phyloP scores from a whole-genome alignment of 495 filamentous ascomycete species.

The Lasiosphaeris hirsuta region DNA sequence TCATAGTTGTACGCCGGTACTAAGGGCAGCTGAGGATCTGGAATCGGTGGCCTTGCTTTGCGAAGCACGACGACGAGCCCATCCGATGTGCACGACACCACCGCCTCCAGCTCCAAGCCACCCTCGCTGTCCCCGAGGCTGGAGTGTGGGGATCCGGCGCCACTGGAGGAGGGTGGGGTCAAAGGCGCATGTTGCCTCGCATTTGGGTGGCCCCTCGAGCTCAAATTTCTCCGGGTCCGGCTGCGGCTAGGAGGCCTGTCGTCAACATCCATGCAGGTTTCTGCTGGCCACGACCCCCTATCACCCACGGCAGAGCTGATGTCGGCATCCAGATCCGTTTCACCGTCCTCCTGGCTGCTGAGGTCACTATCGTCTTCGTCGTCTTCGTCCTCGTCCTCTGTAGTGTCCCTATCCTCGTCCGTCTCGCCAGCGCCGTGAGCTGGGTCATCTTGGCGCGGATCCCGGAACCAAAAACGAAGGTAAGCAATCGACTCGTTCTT shows the following conservation, averaged over 20 bases:
- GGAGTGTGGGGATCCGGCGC: not conserved
- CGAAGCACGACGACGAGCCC: slow-evolving; percentile 82
- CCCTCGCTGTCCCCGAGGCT: not conserved
- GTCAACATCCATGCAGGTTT: slow-evolving; percentile 37
- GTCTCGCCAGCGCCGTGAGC: slow-evolving; percentile 26
- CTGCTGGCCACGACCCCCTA: slow-evolving; percentile 11
- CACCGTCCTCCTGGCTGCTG: not conserved
- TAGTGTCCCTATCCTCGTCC: slow-evolving; percentile 29
- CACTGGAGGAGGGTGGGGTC: slow-evolving; percentile 7
- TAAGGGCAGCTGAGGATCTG: slow-evolving; percentile 48
- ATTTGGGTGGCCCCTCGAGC: not conserved
- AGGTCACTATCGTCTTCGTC: slow-evolving; percentile 7
- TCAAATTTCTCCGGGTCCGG: not conserved
- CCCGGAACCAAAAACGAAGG: slow-evolving; percentile 81
- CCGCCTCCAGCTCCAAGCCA: slow-evolving; percentile 71
- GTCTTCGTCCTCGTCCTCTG: slow-evolving; percentile 15
- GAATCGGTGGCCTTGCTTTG: slow-evolving; percentile 67
- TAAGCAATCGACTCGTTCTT: slow-evolving; percentile 94
- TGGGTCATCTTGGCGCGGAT: slow-evolving; percentile 53
- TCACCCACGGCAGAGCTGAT: slow-evolving; percentile 24
- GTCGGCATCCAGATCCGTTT: not conserved
- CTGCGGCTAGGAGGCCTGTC: not conserved
- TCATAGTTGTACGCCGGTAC: slow-evolving; percentile 48
- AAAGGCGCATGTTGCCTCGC: slow-evolving; percentile 2
- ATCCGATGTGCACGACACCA: slow-evolving; percentile 87